Conservation (phyloP, 805 yeast genomes). For the Candida ponderosae region DNA sequence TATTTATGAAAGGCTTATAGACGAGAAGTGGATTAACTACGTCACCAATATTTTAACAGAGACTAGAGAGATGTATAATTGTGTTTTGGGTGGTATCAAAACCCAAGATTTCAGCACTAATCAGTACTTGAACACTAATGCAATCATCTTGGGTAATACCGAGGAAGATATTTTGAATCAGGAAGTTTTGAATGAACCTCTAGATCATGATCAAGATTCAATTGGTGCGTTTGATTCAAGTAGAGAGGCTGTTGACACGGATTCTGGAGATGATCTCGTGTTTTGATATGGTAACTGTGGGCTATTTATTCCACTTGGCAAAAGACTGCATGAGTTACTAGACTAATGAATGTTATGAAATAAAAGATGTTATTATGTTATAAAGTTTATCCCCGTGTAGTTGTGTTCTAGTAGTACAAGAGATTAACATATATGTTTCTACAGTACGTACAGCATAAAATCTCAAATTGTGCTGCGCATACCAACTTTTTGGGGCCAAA, state of each 20-base stretch:
- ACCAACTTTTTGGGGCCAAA: too few relatives aligned
- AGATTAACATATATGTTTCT: too few relatives aligned
- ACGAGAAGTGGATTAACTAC: conserved; percentile 61
- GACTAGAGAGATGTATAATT: conserved; percentile 80
- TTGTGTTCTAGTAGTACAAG: too few relatives aligned
- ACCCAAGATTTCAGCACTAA: conserved; percentile 16
- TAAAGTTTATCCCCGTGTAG: too few relatives aligned
- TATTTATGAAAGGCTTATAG: conserved; percentile 19
- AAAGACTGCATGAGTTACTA: too few relatives aligned
- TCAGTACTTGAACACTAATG: conserved; percentile 14
- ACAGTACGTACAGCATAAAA: too few relatives aligned
- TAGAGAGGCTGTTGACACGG: neutral
- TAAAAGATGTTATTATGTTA: too few relatives aligned
- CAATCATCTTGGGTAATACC: conserved; percentile 18
- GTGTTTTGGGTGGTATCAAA: conserved; percentile 65
- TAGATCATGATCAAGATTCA: neutral
- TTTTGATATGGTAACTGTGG: too few relatives aligned
- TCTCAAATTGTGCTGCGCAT: too few relatives aligned
- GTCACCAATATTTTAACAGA: conserved; percentile 69
- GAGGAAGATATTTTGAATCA: conserved; percentile 20
- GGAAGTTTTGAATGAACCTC: neutral
- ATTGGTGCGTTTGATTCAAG: neutral
- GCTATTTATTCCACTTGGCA: too few relatives aligned
- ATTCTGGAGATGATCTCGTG: neutral
- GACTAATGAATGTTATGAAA: too few relatives aligned